Conservation (phyloP, 2,329 filamentous ascomycete genomes). For the Pleoardoris graminearum region DNA sequence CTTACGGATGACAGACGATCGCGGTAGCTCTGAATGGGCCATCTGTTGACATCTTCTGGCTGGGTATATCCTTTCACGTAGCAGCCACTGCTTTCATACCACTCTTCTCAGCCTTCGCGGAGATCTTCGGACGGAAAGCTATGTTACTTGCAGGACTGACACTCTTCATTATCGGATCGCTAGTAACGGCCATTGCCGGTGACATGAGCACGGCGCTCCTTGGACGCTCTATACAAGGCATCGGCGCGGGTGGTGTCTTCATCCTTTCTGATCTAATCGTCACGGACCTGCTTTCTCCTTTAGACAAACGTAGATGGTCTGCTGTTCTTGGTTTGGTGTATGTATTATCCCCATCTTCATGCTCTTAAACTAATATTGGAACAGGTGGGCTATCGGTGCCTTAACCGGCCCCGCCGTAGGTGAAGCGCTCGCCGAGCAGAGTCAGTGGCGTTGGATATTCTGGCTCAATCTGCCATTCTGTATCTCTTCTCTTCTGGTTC, state of each 20-base stretch:
- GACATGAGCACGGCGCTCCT: constrained; percentile 46
- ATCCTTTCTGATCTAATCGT: constrained; percentile 50
- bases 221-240: constrained; percentile 52
- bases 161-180: constrained; percentile 51
- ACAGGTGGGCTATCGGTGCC: constrained; percentile 37
- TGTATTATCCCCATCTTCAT: constrained; percentile 5
- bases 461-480: constrained; percentile 47
- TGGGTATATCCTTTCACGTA: constrained; percentile 54
- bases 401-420: constrained; percentile 42
- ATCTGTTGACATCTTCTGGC: constrained; percentile 53
- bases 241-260: constrained; percentile 52
- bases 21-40: constrained; percentile 41
- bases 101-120: constrained; percentile 48
- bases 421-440: constrained; percentile 25
- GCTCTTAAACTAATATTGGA: background rate
- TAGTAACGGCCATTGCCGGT: constrained; percentile 47
- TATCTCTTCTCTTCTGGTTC: constrained; percentile 32
- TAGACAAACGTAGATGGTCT: constrained; percentile 24
- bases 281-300: constrained; percentile 45
- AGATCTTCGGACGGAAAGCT: constrained; percentile 54
- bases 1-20: constrained; percentile 32
- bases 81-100: constrained; percentile 50
- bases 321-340: constrained; percentile 28
- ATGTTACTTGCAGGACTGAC: constrained; percentile 50
- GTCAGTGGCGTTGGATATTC: constrained; percentile 44